Conservation (phyloP, 208 protist species). For the Angomonas ambiguus region DNA sequence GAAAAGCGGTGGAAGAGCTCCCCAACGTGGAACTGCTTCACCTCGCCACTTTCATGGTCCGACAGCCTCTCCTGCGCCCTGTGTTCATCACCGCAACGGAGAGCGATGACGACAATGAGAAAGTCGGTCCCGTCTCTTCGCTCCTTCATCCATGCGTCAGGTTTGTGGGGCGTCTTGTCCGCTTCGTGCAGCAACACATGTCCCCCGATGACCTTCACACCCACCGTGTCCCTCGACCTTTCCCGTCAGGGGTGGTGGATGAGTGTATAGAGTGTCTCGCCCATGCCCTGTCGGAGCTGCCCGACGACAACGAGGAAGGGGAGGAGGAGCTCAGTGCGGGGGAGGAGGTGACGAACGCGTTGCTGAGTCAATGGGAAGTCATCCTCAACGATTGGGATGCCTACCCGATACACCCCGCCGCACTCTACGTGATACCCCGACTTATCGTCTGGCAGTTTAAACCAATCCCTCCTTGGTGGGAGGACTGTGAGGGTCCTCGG, state of each 20-base stretch:
- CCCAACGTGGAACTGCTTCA: conserved; percentile 62
- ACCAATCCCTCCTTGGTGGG: conserved; percentile 17
- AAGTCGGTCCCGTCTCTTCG: conserved; percentile 18
- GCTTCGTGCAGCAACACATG: conserved; percentile 53
- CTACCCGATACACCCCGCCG: conserved; percentile 72
- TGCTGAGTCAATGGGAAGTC: conserved; percentile 60
- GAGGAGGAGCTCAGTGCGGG: conserved; percentile 15
- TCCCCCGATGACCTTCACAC: conserved; percentile 55
- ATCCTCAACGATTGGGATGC: conserved; percentile 76
- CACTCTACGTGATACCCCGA: conserved; percentile 70
- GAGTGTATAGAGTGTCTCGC: conserved; percentile 62
- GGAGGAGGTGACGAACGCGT: conserved; percentile 43
- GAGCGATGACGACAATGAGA: not conserved
- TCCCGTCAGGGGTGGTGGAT: conserved; percentile 56
- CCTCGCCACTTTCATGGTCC: conserved; percentile 42
- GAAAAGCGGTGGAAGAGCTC: conserved; percentile 27
- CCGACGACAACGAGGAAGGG: not conserved
- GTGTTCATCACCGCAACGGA: conserved; percentile 25
- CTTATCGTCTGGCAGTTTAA: conserved; percentile 81
- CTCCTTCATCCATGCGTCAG: conserved; percentile 50
- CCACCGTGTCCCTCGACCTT: conserved; percentile 25
- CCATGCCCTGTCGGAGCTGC: conserved; percentile 27
- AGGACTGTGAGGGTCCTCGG: not conserved
- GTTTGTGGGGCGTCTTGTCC: conserved; percentile 3
- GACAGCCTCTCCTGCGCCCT: conserved; percentile 30